Conservation (phyloP, 2,329 filamentous ascomycete species). For the Knoxdaviesia capensis region DNA sequence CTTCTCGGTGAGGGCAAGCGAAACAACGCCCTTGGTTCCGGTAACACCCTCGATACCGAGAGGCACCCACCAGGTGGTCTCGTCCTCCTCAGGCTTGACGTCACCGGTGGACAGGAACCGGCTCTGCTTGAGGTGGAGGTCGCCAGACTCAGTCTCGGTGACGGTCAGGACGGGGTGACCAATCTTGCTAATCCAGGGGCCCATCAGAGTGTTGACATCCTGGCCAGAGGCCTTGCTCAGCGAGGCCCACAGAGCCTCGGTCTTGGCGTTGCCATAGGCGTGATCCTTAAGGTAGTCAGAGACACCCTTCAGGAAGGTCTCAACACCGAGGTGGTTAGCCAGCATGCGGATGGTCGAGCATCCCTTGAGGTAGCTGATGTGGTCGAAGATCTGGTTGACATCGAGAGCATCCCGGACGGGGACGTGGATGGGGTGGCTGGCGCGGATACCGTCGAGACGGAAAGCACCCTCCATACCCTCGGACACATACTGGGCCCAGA, state of each 20-base stretch:
- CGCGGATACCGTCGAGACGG: slow-evolving; percentile 70
- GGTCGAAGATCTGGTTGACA: slow-evolving; percentile 94
- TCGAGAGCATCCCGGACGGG: slow-evolving; percentile 84
- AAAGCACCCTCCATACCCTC: slow-evolving; percentile 89
- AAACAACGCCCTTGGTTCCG: slow-evolving; percentile 38
- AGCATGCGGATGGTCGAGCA: slow-evolving; percentile 95
- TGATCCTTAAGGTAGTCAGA: slow-evolving; percentile 76
- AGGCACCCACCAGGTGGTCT: slow-evolving; percentile 90
- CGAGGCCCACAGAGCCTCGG: slow-evolving; percentile 76
- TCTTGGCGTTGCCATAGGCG: slow-evolving; percentile 77
- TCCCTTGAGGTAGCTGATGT: slow-evolving; percentile 91
- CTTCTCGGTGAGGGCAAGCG: slow-evolving; percentile 53
- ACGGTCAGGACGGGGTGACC: slow-evolving; percentile 84
- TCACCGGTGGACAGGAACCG: slow-evolving; percentile 87
- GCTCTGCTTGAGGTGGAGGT: slow-evolving; percentile 66
- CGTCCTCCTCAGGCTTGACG: slow-evolving; percentile 74
- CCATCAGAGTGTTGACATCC: slow-evolving; percentile 75
- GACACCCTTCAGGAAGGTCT: slow-evolving; percentile 80
- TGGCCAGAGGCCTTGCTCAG: slow-evolving; percentile 72
- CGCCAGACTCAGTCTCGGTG: slow-evolving; percentile 61
- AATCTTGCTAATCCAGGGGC: slow-evolving; percentile 87
- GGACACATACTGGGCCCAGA: slow-evolving; percentile 94
- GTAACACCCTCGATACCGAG: slow-evolving; percentile 64
- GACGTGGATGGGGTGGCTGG: slow-evolving; percentile 91
- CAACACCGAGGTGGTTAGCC: slow-evolving; percentile 68